Percentiles rank a stretch among this genome's conserved stretches.
phyloP scores from a whole-genome alignment of 257 asterid genomes.

The Echites panduratus region DNA sequence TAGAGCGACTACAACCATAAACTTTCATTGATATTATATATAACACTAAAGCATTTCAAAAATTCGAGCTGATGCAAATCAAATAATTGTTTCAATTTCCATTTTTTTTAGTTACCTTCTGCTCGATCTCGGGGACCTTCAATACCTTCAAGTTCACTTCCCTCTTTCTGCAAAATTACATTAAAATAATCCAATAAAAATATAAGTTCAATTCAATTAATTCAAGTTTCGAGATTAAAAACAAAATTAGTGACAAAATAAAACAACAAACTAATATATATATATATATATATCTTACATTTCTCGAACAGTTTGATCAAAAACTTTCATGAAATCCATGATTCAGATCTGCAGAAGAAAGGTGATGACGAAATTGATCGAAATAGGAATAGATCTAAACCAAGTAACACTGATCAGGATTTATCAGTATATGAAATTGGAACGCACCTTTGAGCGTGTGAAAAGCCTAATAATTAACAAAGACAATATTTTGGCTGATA shows the following conservation, averaged over 20 bases:
- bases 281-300: too few relatives aligned
- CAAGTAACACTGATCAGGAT: not conserved
- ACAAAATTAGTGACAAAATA: not conserved
- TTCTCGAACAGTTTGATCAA: conserved; percentile 97
- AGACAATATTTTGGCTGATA: too few relatives aligned
- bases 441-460: conserved; percentile 6
- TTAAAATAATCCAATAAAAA: not conserved
- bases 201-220: not conserved
- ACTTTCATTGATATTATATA: too few relatives aligned
- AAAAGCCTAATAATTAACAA: not conserved
- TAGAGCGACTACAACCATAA: not conserved
- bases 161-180: conserved; percentile 61
- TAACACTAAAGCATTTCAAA: not conserved
- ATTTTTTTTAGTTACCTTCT: conserved; percentile 44
- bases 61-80: not conserved
- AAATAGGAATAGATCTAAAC: conserved; percentile 12
- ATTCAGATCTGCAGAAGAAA: conserved; percentile 46
- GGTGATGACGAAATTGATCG: not conserved
- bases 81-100: not conserved
- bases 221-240: conserved; percentile 4
- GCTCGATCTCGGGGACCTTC: conserved; percentile 96
- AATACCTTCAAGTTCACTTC: conserved; percentile 95
- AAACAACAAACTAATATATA: too few relatives aligned
- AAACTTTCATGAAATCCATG: conserved; percentile 92
- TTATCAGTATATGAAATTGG: not conserved